phyloP scores from a whole-genome alignment of 768 basidiomycete genomes.

The Suillus placidus region DNA sequence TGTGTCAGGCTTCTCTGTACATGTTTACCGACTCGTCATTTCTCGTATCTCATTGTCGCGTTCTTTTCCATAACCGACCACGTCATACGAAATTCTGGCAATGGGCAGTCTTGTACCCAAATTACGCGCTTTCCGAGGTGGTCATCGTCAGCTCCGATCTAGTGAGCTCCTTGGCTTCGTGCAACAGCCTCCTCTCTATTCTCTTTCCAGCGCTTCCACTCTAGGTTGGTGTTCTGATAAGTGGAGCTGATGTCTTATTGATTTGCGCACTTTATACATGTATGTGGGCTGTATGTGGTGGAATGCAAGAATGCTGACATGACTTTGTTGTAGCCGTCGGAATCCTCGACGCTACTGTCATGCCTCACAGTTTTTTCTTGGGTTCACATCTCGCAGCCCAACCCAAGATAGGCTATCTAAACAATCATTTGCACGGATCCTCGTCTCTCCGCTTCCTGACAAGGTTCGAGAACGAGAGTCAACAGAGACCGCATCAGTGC shows the following conservation, averaged over 20 bases:
- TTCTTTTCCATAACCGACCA: conserved; percentile 65
- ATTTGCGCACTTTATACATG: conserved; percentile 76
- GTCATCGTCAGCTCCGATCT: conserved; percentile 76
- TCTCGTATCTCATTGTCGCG: conserved; percentile 60
- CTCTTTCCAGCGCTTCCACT: conserved; percentile 69
- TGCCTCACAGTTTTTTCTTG: conserved; percentile 92
- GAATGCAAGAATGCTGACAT: conserved; percentile 20
- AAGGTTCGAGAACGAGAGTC: not conserved
- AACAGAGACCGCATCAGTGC: conserved; percentile 2
- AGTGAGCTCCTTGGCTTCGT: conserved; percentile 82
- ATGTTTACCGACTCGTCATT: conserved; percentile 17
- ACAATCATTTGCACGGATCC: conserved; percentile 24
- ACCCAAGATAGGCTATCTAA: conserved; percentile 72
- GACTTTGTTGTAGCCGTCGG: conserved; percentile 53
- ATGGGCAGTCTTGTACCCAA: conserved; percentile 63
- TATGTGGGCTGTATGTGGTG: conserved; percentile 33
- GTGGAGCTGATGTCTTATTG: conserved; percentile 66
- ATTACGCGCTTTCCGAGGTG: conserved; percentile 67
- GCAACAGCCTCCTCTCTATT: conserved; percentile 75
- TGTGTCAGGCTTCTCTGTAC: not conserved
- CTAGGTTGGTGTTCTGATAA: conserved; percentile 72
- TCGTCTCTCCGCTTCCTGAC: not conserved
- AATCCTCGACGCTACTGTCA: conserved; percentile 82
- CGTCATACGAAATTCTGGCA: conserved; percentile 58
- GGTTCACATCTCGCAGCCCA: conserved; percentile 83